A percentile compares a stretch with the other conserved stretches of the same genome.
Evolutionary conservation across 2,329 filamentous ascomycete genomes (phyloP).

Genomic region (Epichloe gansuensis): DNA sequence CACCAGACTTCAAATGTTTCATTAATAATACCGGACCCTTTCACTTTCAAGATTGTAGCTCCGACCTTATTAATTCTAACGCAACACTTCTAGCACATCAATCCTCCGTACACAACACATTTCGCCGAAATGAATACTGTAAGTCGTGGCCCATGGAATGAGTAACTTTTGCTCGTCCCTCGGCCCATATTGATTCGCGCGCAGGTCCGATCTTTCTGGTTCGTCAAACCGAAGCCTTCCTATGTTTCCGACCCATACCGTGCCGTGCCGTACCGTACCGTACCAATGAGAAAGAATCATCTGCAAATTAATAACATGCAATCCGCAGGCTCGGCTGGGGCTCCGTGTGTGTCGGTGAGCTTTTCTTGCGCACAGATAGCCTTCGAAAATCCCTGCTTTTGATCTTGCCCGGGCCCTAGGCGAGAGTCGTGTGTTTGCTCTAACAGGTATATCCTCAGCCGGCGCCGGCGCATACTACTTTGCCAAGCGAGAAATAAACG

Average conservation of each 20-base stretch:
- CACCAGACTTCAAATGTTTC: not conserved
- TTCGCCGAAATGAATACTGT: slow-evolving; percentile 41
- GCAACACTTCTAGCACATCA: not conserved
- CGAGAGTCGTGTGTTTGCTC: not conserved
- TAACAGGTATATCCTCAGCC: slow-evolving; percentile 34
- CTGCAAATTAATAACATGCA: not conserved
- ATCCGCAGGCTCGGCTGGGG: slow-evolving; percentile 81
- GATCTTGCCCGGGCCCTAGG: no score
- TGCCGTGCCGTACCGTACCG: no score
- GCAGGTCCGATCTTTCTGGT: slow-evolving; percentile 57
- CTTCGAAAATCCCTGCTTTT: not conserved
- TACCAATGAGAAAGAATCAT: not conserved
- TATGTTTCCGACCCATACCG: not conserved
- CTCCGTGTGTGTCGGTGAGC: slow-evolving; percentile 67
- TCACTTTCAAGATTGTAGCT: not conserved
- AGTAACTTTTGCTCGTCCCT: not conserved
- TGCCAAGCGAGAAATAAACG: slow-evolving; percentile 88
- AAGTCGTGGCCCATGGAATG: slow-evolving; percentile 13
- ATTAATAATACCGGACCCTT: not conserved
- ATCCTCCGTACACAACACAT: not conserved
- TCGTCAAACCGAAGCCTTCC: slow-evolving; percentile 14
- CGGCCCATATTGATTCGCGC: slow-evolving; percentile 3
- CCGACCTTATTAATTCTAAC: not conserved
- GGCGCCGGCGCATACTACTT: slow-evolving; percentile 92
- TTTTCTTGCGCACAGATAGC: slow-evolving; percentile 1